A percentile compares a stretch with the other conserved stretches of the same genome.
Evolutionary conservation across 192 early-diverging fungal genomes (phyloP).

Genomic region (Mortierella claussenii): DNA sequence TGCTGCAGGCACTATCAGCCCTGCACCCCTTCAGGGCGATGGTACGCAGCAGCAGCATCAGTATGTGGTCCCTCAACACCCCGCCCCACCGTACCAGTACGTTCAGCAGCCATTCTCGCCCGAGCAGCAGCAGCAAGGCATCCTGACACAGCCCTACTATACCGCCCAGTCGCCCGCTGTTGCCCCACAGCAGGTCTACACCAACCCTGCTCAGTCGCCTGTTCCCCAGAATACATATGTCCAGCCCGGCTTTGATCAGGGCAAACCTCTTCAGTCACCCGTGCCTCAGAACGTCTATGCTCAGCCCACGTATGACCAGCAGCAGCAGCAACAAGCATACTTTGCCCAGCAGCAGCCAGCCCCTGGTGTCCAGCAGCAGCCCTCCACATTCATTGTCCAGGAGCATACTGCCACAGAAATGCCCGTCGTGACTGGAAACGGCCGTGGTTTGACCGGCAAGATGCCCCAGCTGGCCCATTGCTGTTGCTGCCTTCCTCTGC

Average conservation of each 20-base stretch:
- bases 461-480: slow-evolving; percentile 29
- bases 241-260: too few relatives aligned
- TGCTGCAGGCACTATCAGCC: neutral
- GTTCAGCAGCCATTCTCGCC: slow-evolving; percentile 7
- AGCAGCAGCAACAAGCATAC: neutral
- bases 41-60: slow-evolving; percentile 9
- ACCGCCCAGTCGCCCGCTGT: neutral
- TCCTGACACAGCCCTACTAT: neutral
- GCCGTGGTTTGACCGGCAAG: slow-evolving; percentile 16
- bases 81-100: slow-evolving; percentile 12
- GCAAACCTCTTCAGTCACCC: too few relatives aligned
- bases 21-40: too few relatives aligned
- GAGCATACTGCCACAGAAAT: slow-evolving; percentile 3
- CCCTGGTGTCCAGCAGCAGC: slow-evolving; percentile 9
- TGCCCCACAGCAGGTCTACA: neutral
- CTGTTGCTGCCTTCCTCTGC: slow-evolving; percentile 33
- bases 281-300: neutral
- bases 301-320: neutral
- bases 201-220: slow-evolving; percentile 11
- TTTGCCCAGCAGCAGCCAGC: slow-evolving; percentile 8
- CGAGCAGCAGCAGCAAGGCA: neutral
- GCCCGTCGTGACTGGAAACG: slow-evolving; percentile 6
- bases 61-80: slow-evolving; percentile 11
- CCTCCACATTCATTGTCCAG: neutral
- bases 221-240: neutral